Conservation (phyloP, 306 rosid genomes). For the Casuarina glauca region DNA sequence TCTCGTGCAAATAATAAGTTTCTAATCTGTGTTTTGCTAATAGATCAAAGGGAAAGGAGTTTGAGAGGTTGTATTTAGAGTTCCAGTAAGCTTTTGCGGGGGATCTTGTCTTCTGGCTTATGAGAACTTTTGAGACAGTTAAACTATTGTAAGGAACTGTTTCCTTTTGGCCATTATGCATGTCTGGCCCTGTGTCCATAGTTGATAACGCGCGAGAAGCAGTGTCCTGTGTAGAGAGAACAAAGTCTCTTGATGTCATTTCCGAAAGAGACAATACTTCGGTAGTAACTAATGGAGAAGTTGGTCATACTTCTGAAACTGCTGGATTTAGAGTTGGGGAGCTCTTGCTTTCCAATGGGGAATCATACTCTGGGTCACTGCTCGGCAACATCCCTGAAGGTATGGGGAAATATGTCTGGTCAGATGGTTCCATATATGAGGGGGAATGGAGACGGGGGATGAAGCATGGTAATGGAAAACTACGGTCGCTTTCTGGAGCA, state of each 20-base stretch:
- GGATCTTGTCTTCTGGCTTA: constrained; percentile 42
- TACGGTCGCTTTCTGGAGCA: constrained; percentile 70
- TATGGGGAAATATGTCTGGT: constrained; percentile 79
- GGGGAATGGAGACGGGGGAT: constrained; percentile 99
- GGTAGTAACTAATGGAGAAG: constrained; percentile 48
- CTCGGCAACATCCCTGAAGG: constrained; percentile 86
- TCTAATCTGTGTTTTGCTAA: constrained; percentile 30
- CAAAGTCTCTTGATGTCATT: constrained; percentile 67
- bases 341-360: constrained; percentile 65
- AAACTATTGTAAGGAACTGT: constrained; percentile 42
- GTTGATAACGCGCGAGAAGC: constrained; percentile 58
- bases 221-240: constrained; percentile 66
- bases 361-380: constrained; percentile 74
- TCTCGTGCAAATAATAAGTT: constrained; percentile 16
- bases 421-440: constrained; percentile 82
- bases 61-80: constrained; percentile 25
- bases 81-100: constrained; percentile 34
- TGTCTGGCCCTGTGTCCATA: constrained; percentile 94
- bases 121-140: constrained; percentile 36
- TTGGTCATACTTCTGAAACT: constrained; percentile 54
- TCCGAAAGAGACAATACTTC: constrained; percentile 40
- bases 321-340: constrained; percentile 71
- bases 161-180: constrained; percentile 73
- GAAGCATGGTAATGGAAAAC: constrained; percentile 80
- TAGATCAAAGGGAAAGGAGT: constrained; percentile 43